Conservation (phyloP, 768 basidiomycete species). For the Boletus patriciae region DNA sequence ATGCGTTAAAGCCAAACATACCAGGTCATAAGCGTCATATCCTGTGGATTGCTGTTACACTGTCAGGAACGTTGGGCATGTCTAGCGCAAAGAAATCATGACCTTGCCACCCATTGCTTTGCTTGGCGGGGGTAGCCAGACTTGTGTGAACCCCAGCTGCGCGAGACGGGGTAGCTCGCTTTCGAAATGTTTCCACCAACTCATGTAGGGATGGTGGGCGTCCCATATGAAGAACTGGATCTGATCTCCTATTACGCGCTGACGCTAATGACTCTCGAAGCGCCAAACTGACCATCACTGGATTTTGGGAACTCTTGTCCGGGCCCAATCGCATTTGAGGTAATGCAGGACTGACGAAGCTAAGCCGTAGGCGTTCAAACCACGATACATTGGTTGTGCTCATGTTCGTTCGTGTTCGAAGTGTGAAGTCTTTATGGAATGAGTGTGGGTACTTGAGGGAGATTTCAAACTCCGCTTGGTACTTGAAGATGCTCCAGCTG, state of each 20-base stretch:
- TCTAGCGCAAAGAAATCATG: neutral
- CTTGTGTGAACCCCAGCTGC: slow-evolving; percentile 72
- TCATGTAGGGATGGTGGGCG: slow-evolving; percentile 50
- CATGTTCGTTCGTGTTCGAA: slow-evolving; percentile 8
- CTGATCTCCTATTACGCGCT: slow-evolving; percentile 32
- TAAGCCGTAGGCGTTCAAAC: slow-evolving; percentile 25
- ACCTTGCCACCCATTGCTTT: slow-evolving; percentile 66
- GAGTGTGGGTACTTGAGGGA: neutral
- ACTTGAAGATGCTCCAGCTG: neutral
- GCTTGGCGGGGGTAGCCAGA: slow-evolving; percentile 83
- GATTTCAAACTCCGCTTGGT: slow-evolving; percentile 29
- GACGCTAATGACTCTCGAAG: neutral
- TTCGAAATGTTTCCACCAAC: slow-evolving; percentile 83
- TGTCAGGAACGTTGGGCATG: slow-evolving; percentile 7
- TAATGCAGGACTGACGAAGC: slow-evolving; percentile 42
- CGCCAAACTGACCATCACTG: slow-evolving; percentile 58
- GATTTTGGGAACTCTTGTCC: slow-evolving; percentile 48
- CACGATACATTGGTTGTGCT: slow-evolving; percentile 15
- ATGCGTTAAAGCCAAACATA: slow-evolving; percentile 31
- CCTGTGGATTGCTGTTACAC: slow-evolving; percentile 61
- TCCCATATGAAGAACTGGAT: slow-evolving; percentile 90
- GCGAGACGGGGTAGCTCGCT: slow-evolving; percentile 60
- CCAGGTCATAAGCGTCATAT: slow-evolving; percentile 86
- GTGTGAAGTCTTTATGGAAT: too few relatives aligned
- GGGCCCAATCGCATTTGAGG: slow-evolving; percentile 63